Evolutionary conservation across 441 rosid genomes (phyloP), one percentile per base, ranked within the genome.

Genomic region (Populus hybrid): DNA sequence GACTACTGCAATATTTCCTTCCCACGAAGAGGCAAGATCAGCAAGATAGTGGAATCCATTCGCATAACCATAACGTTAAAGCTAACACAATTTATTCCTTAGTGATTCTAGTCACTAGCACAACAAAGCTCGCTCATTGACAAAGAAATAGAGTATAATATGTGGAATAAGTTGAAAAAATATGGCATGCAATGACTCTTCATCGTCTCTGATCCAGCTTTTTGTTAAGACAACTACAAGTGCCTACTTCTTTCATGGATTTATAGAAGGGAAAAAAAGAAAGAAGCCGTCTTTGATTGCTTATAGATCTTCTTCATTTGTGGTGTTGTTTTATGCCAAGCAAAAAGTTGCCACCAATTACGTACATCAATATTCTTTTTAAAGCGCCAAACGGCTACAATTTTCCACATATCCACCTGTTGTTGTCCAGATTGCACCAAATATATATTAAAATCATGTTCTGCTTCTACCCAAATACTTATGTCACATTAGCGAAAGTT

Each of bases 11-110:
- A n/a, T 28, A 26, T 26, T 26, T 65, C 68, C 24, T 29, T 67
- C 65, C 16, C 14, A 7, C 42, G 23, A 42, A 29, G 65, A 42
- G 45, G 21, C 68, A 29, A 29, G 38, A 29, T 28, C 9, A 11
- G 31, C 36, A 16, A 9, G 28, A 24, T 71, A 67, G 72, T 75
- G 72, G 72, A 75, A 67, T 71, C 64, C 74, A 67, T 67, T n/a
- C 72, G n/a, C 72, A 67, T 23, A 50, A 31, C 61, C 35, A 67
- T 71, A 31, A 29, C 11, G 7, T 50, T 28, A 26, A 26, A 71
- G 31, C 20, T 38, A 71, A 71, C 1, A 16, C 29, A 21, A 18
- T 5, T 7, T 35, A 61, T 33, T 23, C 20, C 14, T 21, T 63
- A 21, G 67, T 73, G 76, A 63, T 63, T 26, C 4, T 35, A 33